phyloP scores from a whole-genome alignment of 805 yeast species.

The Wickerhamomyces bovis region DNA sequence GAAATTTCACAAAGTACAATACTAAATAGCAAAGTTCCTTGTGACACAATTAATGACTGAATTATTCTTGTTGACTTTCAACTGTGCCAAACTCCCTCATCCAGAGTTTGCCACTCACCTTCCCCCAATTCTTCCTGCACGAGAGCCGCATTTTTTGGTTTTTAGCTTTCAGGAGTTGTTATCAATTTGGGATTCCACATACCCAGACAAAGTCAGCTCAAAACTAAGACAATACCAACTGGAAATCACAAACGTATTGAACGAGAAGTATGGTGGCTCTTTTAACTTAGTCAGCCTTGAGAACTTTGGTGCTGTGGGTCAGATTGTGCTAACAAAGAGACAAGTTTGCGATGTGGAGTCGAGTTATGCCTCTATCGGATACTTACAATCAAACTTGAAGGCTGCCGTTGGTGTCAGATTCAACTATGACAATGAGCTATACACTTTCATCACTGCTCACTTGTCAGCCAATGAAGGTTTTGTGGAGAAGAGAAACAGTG shows the following conservation, averaged over 20 bases:
- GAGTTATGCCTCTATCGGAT: conserved; percentile 49
- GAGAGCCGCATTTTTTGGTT: conserved; percentile 41
- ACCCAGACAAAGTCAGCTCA: conserved; percentile 30
- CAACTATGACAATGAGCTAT: conserved; percentile 19
- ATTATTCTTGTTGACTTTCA: conserved; percentile 37
- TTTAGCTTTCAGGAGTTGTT: conserved; percentile 67
- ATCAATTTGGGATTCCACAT: conserved; percentile 48
- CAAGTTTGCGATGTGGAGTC: conserved; percentile 24
- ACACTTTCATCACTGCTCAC: conserved; percentile 68
- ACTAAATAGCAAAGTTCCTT: too few species aligned
- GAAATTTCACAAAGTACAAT: too few species aligned
- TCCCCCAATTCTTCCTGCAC: conserved; percentile 22
- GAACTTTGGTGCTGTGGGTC: conserved; percentile 54
- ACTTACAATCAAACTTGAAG: conserved; percentile 55
- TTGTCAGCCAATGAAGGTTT: conserved; percentile 76
- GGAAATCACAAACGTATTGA: conserved; percentile 30
- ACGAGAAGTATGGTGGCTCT: conserved; percentile 27
- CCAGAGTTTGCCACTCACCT: conserved; percentile 27
- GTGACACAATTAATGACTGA: conserved; percentile 7
- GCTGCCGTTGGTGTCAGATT: conserved; percentile 67
- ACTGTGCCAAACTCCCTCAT: conserved; percentile 47
- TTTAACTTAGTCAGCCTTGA: conserved; percentile 39
- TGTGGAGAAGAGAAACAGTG: conserved; percentile 43
- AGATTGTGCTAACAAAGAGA: conserved; percentile 34
- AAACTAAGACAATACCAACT: conserved; percentile 33